Evolutionary conservation across 306 rosid species (phyloP), one percentile per base, ranked within the genome.

Genomic region (Bauhinia variegata): DNA sequence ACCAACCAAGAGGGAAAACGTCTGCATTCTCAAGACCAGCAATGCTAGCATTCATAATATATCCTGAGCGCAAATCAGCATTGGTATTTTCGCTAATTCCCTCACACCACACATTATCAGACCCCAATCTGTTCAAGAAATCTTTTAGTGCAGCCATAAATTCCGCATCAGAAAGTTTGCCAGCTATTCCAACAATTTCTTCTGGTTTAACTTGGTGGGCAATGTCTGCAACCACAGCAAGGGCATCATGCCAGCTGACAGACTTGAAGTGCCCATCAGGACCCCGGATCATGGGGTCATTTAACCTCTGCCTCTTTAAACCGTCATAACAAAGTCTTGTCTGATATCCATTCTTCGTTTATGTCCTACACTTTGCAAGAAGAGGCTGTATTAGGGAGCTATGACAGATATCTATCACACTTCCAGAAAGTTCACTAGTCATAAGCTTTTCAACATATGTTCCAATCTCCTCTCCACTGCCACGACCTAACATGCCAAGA

Each of bases 331-430:
- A 88, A 56, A 74, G 97, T 95, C 79, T 95, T 95, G 79, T 95
- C 99, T 39, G 99, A 95, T 80, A 95, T 95, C 97, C 99, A 95
- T 75, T 95, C 99, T 79, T 95, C 99, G 79, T 95, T 95, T 74
- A 95, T 88, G 77, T 90, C 97, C 99, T 95, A 84, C 51, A 68
- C 28, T 18, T 50, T 67, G 72, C 34, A n/a, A n/a, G n/a, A 41
- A 39, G 49, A 39, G 12, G 7, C 38, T 34, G 5, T 7, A 34
- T 34, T 34, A 34, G 38, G 4, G 38, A 34, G 7, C 38, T 34
- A 34, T 34, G 99, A 79, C 99, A 95, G 64, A 95, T 95, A 77
- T 95, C 99, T 59, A 95, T 95, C 71, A 95, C 97, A 83, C 90
- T 95, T 72, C 99, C 99, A 14, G 96, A 95, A 60, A 95, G 99